Conservation (phyloP, 495 filamentous ascomycete species). For the Pyrenula aspistea region DNA sequence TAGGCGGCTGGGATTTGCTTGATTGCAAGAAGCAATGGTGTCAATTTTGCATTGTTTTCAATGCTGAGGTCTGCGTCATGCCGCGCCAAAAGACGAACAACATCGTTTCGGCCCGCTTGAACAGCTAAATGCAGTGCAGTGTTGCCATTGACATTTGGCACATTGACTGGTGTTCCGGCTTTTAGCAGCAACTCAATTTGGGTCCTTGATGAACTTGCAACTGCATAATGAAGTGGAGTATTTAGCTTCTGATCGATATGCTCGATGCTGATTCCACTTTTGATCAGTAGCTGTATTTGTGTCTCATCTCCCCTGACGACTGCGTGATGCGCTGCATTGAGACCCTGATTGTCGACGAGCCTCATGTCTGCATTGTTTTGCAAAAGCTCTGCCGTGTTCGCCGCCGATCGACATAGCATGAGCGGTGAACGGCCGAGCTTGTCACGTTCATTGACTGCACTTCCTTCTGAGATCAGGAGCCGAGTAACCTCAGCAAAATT, state of each 20-base stretch:
- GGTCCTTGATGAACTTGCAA: conserved; percentile 1
- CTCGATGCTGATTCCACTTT: not conserved
- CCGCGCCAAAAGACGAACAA: conserved; percentile 14
- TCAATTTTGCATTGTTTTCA: conserved; percentile 1
- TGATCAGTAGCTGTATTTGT: conserved; percentile 6
- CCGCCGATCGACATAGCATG: no score
- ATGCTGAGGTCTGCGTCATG: conserved; percentile 17
- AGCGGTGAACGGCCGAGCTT: no score
- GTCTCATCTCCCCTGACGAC: conserved; percentile 8
- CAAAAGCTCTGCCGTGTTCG: no score
- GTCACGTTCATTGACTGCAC: no score
- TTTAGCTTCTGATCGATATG: conserved; percentile 1
- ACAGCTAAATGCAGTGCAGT: conserved; percentile 23
- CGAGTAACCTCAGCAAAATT: no score
- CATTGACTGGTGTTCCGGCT: conserved; percentile 10
- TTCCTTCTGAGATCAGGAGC: no score
- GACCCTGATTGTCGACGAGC: conserved; percentile 8
- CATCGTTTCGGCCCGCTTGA: conserved; percentile 15
- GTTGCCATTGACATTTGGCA: conserved; percentile 8
- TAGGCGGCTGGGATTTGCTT: no score
- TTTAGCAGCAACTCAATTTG: conserved; percentile 4
- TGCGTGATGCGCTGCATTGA: conserved; percentile 11
- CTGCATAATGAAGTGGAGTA: conserved; percentile 6
- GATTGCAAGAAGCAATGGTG: no score
- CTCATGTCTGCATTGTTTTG: no score